Conservation (phyloP, 768 basidiomycete species). For the Mycena vulgaris region DNA sequence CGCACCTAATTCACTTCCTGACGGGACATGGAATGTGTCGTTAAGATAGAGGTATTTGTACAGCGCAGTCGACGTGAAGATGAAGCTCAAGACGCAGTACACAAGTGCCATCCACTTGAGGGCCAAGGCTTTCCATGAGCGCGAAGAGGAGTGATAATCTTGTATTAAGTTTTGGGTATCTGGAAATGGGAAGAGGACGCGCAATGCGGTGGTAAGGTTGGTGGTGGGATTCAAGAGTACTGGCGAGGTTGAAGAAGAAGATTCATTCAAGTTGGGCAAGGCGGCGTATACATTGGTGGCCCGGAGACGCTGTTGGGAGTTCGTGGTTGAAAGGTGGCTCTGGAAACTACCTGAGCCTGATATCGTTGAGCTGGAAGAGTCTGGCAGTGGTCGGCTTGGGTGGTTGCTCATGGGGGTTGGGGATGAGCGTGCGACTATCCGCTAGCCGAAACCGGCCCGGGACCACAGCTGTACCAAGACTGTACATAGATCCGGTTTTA, state of each 20-base stretch:
- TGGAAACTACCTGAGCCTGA: slow-evolving; percentile 43
- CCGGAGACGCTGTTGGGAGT: slow-evolving; percentile 59
- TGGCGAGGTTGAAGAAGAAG: slow-evolving; percentile 13
- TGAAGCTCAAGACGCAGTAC: slow-evolving; percentile 60
- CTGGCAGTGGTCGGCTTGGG: slow-evolving; percentile 1
- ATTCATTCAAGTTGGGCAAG: slow-evolving; percentile 10
- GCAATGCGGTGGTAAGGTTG: slow-evolving; percentile 31
- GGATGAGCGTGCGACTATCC: too few relatives aligned
- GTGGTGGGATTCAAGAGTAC: slow-evolving; percentile 28
- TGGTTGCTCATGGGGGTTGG: neutral
- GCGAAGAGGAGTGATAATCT: slow-evolving; percentile 40
- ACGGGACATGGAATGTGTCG: neutral
- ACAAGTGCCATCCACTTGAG: slow-evolving; percentile 51
- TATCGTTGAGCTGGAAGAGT: slow-evolving; percentile 16
- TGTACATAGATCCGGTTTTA: too few relatives aligned
- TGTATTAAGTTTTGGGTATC: slow-evolving; percentile 22
- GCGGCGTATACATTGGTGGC: slow-evolving; percentile 37
- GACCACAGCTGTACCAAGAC: too few relatives aligned
- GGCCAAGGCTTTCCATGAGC: slow-evolving; percentile 48
- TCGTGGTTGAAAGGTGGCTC: slow-evolving; percentile 60
- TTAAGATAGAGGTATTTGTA: slow-evolving; percentile 40
- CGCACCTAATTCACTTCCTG: slow-evolving; percentile 8
- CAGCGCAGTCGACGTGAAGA: slow-evolving; percentile 53
- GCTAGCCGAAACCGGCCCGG: too few relatives aligned
- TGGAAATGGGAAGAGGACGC: slow-evolving; percentile 32